Percentiles rank a stretch among this genome's conserved stretches.
Conservation (phyloP, 2,329 filamentous ascomycete genomes). For the Claviceps arundinis region DNA sequence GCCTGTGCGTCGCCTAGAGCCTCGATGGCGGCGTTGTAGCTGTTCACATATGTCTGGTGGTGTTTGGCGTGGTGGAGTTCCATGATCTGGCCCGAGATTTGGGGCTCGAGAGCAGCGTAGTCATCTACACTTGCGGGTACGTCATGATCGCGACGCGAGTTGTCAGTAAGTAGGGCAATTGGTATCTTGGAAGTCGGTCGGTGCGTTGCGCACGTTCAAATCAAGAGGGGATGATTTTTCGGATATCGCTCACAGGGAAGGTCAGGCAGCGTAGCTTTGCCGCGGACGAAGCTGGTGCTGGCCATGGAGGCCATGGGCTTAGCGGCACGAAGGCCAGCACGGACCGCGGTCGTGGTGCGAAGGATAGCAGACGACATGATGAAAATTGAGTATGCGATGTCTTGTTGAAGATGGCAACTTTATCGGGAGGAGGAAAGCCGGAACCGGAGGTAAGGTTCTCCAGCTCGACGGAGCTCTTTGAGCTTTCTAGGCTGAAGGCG, state of each 20-base stretch:
- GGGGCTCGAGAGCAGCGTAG: conserved; percentile 83
- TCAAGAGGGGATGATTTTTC: not conserved
- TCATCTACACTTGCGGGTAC: conserved; percentile 50
- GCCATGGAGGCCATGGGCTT: conserved; percentile 52
- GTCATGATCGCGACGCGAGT: not conserved
- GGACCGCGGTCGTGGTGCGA: conserved; percentile 52
- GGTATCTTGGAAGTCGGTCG: not conserved
- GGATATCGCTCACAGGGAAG: conserved; percentile 39
- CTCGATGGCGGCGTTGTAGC: conserved; percentile 68
- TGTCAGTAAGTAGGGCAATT: not conserved
- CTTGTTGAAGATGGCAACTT: too few relatives aligned
- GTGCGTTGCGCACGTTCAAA: not conserved
- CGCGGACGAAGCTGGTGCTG: conserved; percentile 64
- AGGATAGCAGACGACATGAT: conserved; percentile 67
- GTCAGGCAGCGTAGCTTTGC: conserved; percentile 88
- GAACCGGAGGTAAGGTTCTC: not conserved
- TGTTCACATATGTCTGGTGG: conserved; percentile 87
- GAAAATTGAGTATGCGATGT: not conserved
- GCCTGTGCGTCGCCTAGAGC: conserved; percentile 52
- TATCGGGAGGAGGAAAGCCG: too few relatives aligned
- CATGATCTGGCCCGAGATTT: conserved; percentile 86
- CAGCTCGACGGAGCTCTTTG: not conserved
- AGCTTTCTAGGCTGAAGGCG: too few relatives aligned
- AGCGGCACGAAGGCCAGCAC: conserved; percentile 57
- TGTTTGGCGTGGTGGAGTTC: conserved; percentile 90